phyloP scores from a whole-genome alignment of 1,139 yeast genomes.

The Yamadazyma diddensiae region DNA sequence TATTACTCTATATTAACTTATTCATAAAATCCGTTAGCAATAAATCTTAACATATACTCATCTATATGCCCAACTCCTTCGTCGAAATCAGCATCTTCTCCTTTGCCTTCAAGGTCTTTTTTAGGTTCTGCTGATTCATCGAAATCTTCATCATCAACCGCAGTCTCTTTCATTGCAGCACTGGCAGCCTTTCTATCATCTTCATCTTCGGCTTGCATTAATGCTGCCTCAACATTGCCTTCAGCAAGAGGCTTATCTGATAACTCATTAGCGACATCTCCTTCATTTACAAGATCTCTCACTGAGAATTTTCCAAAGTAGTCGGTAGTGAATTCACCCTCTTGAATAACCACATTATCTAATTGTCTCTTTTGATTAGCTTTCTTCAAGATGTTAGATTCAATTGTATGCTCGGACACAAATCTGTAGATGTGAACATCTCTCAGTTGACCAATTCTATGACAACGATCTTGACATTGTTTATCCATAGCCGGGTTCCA shows the following conservation, averaged over 20 bases:
- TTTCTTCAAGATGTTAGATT: constrained; percentile 87
- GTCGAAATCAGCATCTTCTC: constrained; percentile 60
- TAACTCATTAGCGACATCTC: constrained; percentile 33
- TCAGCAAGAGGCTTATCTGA: constrained; percentile 37
- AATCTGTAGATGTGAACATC: constrained; percentile 97
- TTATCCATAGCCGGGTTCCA: constrained; percentile 99
- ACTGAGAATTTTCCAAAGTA: constrained; percentile 88
- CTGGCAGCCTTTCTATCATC: constrained; percentile 94
- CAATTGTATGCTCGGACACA: constrained; percentile 95
- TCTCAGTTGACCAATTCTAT: constrained; percentile 96
- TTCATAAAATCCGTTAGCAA: constrained; percentile 76
- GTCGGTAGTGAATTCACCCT: constrained; percentile 97
- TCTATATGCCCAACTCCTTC: constrained; percentile 85
- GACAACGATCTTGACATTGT: constrained; percentile 99
- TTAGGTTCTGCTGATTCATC: constrained; percentile 30
- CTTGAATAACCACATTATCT: constrained; percentile 95
- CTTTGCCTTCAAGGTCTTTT: constrained; percentile 16
- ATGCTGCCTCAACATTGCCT: constrained; percentile 51
- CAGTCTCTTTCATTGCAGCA: constrained; percentile 84
- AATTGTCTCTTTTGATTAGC: constrained; percentile 95
- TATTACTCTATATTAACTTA: too few species aligned
- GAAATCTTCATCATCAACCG: constrained; percentile 82
- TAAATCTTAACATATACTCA: constrained; percentile 91
- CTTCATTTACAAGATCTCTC: constrained; percentile 79
- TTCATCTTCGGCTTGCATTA: constrained; percentile 95